Evolutionary conservation across 768 basidiomycete genomes (phyloP), one percentile per base, ranked within the genome.

Genomic region (Lactifluus piperatus): DNA sequence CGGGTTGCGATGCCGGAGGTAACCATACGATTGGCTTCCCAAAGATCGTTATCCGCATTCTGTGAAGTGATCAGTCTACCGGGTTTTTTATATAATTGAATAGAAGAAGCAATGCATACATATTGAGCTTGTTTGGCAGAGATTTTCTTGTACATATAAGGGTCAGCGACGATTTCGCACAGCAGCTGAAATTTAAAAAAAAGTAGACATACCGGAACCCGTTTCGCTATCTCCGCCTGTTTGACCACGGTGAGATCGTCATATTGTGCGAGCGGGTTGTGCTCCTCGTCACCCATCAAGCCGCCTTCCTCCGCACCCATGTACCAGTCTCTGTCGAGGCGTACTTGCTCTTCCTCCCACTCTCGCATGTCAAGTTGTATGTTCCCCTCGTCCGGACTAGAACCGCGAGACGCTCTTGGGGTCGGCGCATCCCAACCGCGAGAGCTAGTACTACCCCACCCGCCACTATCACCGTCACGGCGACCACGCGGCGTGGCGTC

Each of bases 21-120:
- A 10, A 92, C 77, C 88, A 99, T 94, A 68, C 95, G 90, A 69
- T 98, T 98, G 8, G 90, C 90, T 76, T 99, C 97, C 97, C 97
- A 99, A 11, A 95, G 75, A 67, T 99, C 97, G 67, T 97, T 98
- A 71, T 99, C 97, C 24, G 92, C 92, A 67, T 98, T 97, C 91
- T 94, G 68, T 4, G 59, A 8, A 20, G 6, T 44, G 26, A 63
- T 70, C 61, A 44, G 57, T 41, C 24, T 20, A 2, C 13, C 11
- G n/a, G 37, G 44, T 16, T 54, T 36, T 45, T 18, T 2, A 36
- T n/a, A n/a, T n/a, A n/a, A n/a, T n/a, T n/a, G 22, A 20, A 34
- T 18, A 16, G 51, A 43, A 9, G 13, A 24, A n/a, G 30, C 14
- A 4, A 1, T 5, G 76, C 89, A 66, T 66, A 94, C 92, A 70